phyloP scores from a whole-genome alignment of 345 rosid genomes.

The Boechera stricta region DNA sequence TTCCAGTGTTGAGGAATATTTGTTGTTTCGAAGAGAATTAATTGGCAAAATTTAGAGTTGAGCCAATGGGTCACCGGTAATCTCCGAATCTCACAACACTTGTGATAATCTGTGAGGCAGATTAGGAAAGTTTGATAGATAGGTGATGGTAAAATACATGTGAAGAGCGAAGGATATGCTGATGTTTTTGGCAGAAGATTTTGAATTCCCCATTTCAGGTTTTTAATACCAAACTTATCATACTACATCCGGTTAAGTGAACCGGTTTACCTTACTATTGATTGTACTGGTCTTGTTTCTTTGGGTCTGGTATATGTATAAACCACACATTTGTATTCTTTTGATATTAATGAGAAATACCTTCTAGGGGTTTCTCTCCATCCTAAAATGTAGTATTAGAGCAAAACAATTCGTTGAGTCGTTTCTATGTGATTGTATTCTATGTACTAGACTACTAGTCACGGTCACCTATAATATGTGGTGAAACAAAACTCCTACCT shows the following conservation, averaged over 20 bases:
- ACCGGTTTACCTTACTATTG: background rate
- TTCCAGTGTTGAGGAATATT: background rate
- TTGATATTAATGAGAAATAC: slow-evolving; percentile 19
- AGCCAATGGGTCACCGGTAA: background rate
- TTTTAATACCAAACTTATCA: background rate
- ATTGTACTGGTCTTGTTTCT: background rate
- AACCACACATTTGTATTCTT: slow-evolving; percentile 33
- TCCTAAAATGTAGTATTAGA: background rate
- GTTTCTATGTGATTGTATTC: background rate
- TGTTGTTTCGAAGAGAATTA: background rate
- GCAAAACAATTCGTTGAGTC: background rate
- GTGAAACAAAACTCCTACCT: background rate
- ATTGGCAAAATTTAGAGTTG: slow-evolving; percentile 4
- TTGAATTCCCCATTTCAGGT: background rate
- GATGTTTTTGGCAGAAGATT: slow-evolving; percentile 2
- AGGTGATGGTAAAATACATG: slow-evolving; percentile 18
- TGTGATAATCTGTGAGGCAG: background rate
- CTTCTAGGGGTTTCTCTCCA: background rate
- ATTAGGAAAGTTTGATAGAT: slow-evolving; percentile 9
- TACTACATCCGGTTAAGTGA: background rate
- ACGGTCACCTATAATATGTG: no score
- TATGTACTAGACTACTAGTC: background rate
- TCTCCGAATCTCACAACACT: slow-evolving; percentile 9
- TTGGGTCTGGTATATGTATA: background rate
- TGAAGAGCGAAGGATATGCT: slow-evolving; percentile 28